Base-by-base conservation (phyloP, 2,329 filamentous ascomycete genomes). In the Diaporthe vaccinii region DNA sequence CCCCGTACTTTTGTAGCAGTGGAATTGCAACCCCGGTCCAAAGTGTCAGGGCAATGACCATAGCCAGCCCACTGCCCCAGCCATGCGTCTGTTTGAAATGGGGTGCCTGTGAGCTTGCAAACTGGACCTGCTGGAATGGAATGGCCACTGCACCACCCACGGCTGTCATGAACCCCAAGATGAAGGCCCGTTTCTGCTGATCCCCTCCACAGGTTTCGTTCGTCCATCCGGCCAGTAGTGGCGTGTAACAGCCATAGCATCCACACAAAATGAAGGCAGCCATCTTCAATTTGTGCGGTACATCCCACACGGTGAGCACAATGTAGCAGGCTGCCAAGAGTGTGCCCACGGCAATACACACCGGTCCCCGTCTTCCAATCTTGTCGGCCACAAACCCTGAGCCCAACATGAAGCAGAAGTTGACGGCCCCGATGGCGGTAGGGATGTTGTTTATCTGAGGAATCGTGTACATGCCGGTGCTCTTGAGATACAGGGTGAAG, bases 401-500 rank as follows among this genome's bases (percentile, higher is more conserved):
- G 46, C 69, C 51, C 34, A 82, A 67, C 84, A 86, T 86, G 75
- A 85, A 81, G 59, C 86, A 77, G 72, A 86, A 84, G 77, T 86
- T 86, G 78, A 86, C 80, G 14, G 85, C 86, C 46, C 84, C 84
- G 41, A 86, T 83, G 34, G 82, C 79, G 0, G 86, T 87, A 2
- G 86, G 85, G 46, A 87, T 87, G 77, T 85, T 86, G 80, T 87
- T 87, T 80, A 86, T 83, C 77, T 87, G 78, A 1, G 83, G 82
- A 3, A 86, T 79, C 0, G 81, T 80, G 78, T 84, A 86, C 22
- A 68, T 17, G n/a, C 77, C 76, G 0, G 81, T 83, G 3, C 81
- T 77, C 72, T 84, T 84, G 57, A 87, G 81, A 80, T 85, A 86
- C 1, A 87, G 79, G 0, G 81, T 78, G 73, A 85, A 86, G 76